These are phyloP conservation scores for Bacterosira constricta DNA, from an alignment of 108 stramenopile genomes.

Conservation along the genomic window DNA sequence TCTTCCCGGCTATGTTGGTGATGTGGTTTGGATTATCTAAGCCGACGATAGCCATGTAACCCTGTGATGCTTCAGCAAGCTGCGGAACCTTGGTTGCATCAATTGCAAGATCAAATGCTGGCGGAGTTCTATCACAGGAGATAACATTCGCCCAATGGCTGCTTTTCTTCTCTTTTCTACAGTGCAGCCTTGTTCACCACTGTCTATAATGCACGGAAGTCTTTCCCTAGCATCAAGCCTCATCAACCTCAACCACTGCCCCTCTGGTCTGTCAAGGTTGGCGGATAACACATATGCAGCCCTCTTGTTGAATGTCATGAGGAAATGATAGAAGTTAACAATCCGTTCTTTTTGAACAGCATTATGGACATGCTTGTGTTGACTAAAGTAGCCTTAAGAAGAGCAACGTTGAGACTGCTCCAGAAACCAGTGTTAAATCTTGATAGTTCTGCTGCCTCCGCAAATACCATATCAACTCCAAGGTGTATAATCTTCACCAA, in stretches of 20 bases:
- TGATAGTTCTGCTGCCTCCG: background rate
- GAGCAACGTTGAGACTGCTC: background rate
- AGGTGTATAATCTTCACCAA: too few relatives aligned
- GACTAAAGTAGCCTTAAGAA: background rate
- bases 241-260: background rate
- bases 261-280: background rate
- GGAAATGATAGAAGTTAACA: slow-evolving; percentile 4
- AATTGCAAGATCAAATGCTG: background rate
- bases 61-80: background rate
- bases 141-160: background rate
- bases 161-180: background rate
- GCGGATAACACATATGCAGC: background rate
- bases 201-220: background rate
- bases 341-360: background rate
- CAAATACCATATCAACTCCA: too few relatives aligned
- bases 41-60: background rate
- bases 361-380: background rate
- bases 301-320: background rate
- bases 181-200: background rate
- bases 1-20: too few relatives aligned
- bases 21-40: background rate
- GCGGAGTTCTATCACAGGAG: background rate
- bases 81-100: slow-evolving; percentile 5
- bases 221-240: background rate
- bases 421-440: background rate